phyloP scores from a whole-genome alignment of 2,329 filamentous ascomycete genomes.

The Lojkania enalia region DNA sequence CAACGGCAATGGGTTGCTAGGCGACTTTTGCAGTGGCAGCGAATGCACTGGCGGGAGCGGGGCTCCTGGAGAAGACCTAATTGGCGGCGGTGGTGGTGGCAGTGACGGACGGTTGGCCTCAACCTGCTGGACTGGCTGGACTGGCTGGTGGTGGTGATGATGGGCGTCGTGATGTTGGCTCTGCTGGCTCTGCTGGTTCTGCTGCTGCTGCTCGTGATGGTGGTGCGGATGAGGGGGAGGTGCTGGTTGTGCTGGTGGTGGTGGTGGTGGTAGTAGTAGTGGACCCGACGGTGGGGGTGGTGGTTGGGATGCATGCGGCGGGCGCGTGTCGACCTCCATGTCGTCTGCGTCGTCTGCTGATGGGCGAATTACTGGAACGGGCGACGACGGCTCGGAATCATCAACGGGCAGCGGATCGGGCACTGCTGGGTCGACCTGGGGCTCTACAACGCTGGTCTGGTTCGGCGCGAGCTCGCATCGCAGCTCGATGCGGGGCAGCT shows the following conservation, averaged over 20 bases:
- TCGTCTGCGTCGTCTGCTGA: constrained; percentile 12
- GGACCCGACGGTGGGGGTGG: constrained; percentile 22
- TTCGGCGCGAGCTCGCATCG: constrained; percentile 36
- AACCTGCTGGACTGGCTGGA: constrained; percentile 21
- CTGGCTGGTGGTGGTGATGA: constrained; percentile 6
- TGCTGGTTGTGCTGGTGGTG: constrained; percentile 22
- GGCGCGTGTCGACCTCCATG: constrained; percentile 39
- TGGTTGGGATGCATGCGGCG: constrained; percentile 18
- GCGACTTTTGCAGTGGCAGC: constrained; percentile 20
- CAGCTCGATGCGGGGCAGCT: constrained; percentile 44
- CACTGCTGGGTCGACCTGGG: constrained; percentile 25
- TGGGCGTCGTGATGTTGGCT: constrained; percentile 15
- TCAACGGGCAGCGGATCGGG: constrained; percentile 24
- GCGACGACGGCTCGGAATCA: constrained; percentile 21
- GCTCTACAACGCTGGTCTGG: constrained; percentile 30
- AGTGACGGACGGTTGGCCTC: constrained; percentile 25
- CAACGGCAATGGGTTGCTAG: constrained; percentile 17
- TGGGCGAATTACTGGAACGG: constrained; percentile 12
- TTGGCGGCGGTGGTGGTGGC: constrained; percentile 20
- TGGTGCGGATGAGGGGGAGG: constrained; percentile 8
- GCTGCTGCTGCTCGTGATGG: no score
- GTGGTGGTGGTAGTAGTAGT: constrained; percentile 12
- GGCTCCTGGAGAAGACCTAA: constrained; percentile 26
- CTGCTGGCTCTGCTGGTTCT: constrained; percentile 2
- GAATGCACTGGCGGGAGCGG: constrained; percentile 16